Conservation (phyloP, 108 stramenopile genomes). For the Cafeteria roenbergensis region DNA sequence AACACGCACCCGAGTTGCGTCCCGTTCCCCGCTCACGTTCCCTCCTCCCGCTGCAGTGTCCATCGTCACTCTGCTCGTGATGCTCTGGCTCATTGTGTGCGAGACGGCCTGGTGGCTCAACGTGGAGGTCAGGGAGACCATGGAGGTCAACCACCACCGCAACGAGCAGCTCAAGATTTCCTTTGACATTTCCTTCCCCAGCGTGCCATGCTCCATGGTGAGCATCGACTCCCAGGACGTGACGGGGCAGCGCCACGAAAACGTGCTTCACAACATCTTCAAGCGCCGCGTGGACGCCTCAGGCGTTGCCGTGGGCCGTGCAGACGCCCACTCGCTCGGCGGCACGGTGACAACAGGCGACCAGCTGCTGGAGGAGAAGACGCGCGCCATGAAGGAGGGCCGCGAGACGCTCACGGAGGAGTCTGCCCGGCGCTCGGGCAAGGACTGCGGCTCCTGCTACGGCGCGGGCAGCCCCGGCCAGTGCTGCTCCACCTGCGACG, state of each 20-base stretch:
- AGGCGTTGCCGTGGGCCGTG: not conserved
- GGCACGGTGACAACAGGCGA: conserved; percentile 16
- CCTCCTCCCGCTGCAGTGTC: too few species aligned
- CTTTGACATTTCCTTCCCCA: conserved; percentile 30
- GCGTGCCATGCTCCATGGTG: conserved; percentile 22
- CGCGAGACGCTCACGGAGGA: conserved; percentile 1
- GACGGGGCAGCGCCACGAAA: not conserved
- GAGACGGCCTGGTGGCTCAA: too few species aligned
- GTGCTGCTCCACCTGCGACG: conserved; percentile 44
- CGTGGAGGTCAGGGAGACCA: not conserved
- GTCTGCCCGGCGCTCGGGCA: not conserved
- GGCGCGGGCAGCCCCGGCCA: conserved; percentile 37
- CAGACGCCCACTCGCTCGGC: conserved; percentile 13
- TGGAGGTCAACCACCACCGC: not conserved
- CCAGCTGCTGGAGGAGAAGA: not conserved
- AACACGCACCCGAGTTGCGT: too few species aligned
- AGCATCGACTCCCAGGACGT: conserved; percentile 30
- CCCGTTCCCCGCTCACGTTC: too few species aligned
- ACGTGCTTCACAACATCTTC: not conserved
- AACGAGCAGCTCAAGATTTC: not conserved
- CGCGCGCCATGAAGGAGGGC: not conserved
- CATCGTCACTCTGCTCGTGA: too few species aligned
- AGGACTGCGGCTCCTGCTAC: conserved; percentile 36
- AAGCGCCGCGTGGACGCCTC: not conserved
- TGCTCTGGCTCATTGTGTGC: too few species aligned